Evolutionary conservation across 1,284 basidiomycete species (phyloP), one percentile per base, ranked within the genome.

Genomic region (Peniophora sp.): DNA sequence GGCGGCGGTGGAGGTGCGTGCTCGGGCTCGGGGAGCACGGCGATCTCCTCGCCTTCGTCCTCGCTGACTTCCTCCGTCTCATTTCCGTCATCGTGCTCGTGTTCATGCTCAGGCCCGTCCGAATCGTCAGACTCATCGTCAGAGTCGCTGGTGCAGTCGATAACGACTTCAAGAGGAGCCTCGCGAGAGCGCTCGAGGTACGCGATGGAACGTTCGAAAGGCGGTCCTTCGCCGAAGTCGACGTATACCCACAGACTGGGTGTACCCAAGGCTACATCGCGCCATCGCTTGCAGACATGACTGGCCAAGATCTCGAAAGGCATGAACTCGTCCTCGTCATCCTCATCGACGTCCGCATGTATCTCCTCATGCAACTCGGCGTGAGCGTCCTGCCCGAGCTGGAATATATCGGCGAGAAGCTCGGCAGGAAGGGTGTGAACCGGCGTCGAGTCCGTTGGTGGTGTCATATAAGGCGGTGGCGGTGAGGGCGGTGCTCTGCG

Each of bases 371-470:
- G 63, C 1, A 62, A 65, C 17, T 55, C 51, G 32, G 55, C 58
- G 3, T 66, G 61, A 9, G 66, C 61, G 22, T 69, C 65, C 48
- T 68, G 66, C 11, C 81, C 81, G 15, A 78, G 57, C 18, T 66
- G 60, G 59, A 84, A 85, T 42, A 85, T 79, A 53, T 79, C 68
- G 0, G 73, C 71, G 20, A 84, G 70, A 5, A 84, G 65, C 58
- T 84, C 81, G 17, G 74, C 69, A 3, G 81, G 81, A 3, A 83
- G 70, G 23, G 69, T 64, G 54, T 82, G 77, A 49, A 83, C 69
- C 3, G 76, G 73, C 50, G 76, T 81, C 36, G 64, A 54, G n/a
- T 5, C 8, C 8, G 49, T 58, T 0, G 76, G 79, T 2, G 79
- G 70, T n/a, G 72, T 57, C 54, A 66, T 76, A 0, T 45, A 45